Percentiles rank a stretch among this genome's conserved stretches.
These are phyloP conservation scores for Rosa lucieae DNA, from an alignment of 306 rosid genomes.

Conservation along the genomic window DNA sequence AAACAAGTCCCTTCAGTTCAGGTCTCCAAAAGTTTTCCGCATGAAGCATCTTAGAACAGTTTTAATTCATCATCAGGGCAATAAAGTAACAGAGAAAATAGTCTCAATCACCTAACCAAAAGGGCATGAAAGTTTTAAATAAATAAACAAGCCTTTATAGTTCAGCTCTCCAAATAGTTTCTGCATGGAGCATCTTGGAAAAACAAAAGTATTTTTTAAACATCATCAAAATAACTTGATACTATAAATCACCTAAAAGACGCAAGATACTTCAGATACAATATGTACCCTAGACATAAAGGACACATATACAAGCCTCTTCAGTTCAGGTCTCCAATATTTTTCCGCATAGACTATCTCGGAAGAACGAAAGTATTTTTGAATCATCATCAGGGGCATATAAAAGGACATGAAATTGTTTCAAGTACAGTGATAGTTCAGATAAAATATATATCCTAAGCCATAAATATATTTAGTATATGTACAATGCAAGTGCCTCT, in stretches of 20 bases:
- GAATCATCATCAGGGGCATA: slow-evolving; percentile 14
- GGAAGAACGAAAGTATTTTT: slow-evolving; percentile 18
- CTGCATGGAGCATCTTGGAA: slow-evolving; percentile 32
- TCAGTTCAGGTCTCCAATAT: slow-evolving; percentile 91
- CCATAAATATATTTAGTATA: neutral
- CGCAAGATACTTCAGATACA: too few relatives aligned
- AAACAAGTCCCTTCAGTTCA: slow-evolving; percentile 2
- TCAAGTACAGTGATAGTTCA: neutral
- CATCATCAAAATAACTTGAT: neutral
- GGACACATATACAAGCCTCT: slow-evolving; percentile 29
- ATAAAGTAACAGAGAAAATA: neutral
- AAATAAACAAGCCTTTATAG: slow-evolving; percentile 55
- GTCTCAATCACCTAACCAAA: neutral
- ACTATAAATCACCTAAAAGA: neutral
- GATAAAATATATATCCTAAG: neutral
- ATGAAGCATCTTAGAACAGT: slow-evolving; percentile 13
- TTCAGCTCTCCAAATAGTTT: slow-evolving; percentile 77
- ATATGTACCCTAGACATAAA: neutral
- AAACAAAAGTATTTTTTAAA: neutral
- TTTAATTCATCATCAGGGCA: slow-evolving; percentile 11
- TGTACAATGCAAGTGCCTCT: slow-evolving; percentile 35
- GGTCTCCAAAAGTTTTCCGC: slow-evolving; percentile 68
- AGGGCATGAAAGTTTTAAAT: neutral
- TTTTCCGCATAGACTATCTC: slow-evolving; percentile 44
- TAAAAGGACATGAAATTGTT: neutral